A percentile compares a stretch with the other conserved stretches of the same genome.
Evolutionary conservation across 225 moss, liverwort and hornwort genomes (phyloP).

Genomic region (Rhytidiadelphus loreus): DNA sequence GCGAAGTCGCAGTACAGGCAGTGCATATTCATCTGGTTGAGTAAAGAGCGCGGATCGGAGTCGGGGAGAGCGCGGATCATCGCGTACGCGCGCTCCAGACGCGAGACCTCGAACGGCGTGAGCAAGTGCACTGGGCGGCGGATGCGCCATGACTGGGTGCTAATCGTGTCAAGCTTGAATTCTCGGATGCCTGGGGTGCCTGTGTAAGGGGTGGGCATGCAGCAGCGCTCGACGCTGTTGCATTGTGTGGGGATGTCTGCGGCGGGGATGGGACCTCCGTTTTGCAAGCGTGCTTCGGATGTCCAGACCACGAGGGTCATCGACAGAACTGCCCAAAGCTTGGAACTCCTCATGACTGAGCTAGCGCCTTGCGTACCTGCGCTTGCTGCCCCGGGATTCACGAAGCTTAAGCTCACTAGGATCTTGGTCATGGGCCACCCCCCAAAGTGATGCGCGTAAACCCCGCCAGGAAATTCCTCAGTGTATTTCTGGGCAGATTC

Average conservation of each 20-base stretch:
- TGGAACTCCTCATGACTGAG: no score
- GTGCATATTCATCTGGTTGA: background rate
- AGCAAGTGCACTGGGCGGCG: background rate
- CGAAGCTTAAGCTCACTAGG: no score
- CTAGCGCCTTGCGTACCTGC: no score
- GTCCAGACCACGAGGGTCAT: no score
- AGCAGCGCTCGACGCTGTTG: background rate
- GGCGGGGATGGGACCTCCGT: no score
- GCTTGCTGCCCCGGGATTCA: background rate
- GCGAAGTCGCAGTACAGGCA: background rate
- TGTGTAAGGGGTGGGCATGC: background rate
- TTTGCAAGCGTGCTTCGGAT: no score
- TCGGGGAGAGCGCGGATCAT: background rate
- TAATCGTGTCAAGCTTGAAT: background rate
- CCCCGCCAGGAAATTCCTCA: no score
- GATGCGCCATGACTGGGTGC: background rate
- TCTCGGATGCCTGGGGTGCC: background rate
- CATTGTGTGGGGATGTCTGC: no score
- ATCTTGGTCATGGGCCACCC: background rate
- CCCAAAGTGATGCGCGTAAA: background rate
- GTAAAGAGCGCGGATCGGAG: background rate
- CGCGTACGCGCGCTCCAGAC: background rate
- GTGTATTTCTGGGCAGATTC: no score
- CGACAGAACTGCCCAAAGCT: no score
- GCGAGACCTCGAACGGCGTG: background rate